Percentiles rank a stretch among this genome's conserved stretches.
Conservation (phyloP, 768 basidiomycete species). For the Trametes villosa region DNA sequence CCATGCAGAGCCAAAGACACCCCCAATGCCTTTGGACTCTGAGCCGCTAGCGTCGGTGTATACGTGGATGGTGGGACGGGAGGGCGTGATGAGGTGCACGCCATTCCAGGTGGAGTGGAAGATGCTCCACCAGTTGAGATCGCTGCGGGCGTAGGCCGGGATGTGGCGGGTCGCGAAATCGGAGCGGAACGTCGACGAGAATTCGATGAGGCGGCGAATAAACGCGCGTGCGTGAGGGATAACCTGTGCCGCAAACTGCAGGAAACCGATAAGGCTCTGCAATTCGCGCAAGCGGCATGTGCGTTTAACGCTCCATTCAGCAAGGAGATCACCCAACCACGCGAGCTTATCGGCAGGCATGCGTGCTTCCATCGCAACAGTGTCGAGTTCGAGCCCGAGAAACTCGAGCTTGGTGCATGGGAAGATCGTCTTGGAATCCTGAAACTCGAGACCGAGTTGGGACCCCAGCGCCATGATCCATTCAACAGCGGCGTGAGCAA, state of each 20-base stretch:
- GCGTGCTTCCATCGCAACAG: constrained; percentile 37
- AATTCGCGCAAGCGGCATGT: constrained; percentile 33
- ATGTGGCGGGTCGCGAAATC: constrained; percentile 29
- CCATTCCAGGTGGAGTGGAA: constrained; percentile 38
- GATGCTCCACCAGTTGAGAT: constrained; percentile 40
- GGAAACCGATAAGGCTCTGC: constrained; percentile 38
- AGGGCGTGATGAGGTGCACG: constrained; percentile 14
- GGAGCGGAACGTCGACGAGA: constrained; percentile 33
- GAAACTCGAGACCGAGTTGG: constrained; percentile 38
- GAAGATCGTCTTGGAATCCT: constrained; percentile 31
- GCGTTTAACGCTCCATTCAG: constrained; percentile 28
- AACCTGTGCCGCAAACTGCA: constrained; percentile 42
- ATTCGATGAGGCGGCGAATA: constrained; percentile 35
- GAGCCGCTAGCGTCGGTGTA: constrained; percentile 40
- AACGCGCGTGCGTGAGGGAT: constrained; percentile 37
- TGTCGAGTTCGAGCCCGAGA: constrained; percentile 24
- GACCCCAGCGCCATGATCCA: constrained; percentile 37
- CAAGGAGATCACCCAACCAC: constrained; percentile 31
- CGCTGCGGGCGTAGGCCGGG: constrained; percentile 24
- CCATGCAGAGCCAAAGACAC: constrained; percentile 30
- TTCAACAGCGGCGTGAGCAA: constrained; percentile 28
- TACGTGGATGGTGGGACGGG: constrained; percentile 22
- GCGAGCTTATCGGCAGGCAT: constrained; percentile 38
- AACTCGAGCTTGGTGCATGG: constrained; percentile 21
- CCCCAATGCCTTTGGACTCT: constrained; percentile 29